Evolutionary conservation across 768 basidiomycete genomes (phyloP).

Genomic region (Pisolithus tinctorius): DNA sequence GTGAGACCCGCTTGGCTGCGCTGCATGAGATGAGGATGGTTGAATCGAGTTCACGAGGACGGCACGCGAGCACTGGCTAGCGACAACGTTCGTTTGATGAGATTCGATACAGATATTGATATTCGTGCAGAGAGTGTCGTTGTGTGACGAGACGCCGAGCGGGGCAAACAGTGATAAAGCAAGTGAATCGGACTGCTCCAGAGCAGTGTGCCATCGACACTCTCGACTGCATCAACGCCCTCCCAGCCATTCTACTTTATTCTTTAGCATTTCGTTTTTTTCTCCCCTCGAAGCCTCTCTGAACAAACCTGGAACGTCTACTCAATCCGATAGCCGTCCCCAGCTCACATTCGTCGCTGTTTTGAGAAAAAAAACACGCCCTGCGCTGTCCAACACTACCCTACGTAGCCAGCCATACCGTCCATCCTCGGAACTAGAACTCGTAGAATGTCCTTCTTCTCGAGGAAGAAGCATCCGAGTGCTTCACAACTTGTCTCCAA

Average conservation of each 20-base stretch:
- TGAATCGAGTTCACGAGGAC: neutral
- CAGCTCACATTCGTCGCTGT: neutral
- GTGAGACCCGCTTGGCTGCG: neutral
- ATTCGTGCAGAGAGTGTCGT: neutral
- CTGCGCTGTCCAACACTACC: slow-evolving; percentile 9
- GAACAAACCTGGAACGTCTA: too few relatives aligned
- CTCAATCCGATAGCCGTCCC: too few relatives aligned
- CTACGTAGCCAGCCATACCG: slow-evolving; percentile 51
- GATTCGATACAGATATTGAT: neutral
- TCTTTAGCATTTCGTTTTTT: neutral
- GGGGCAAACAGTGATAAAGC: slow-evolving; percentile 2
- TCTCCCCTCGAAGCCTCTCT: slow-evolving; percentile 9
- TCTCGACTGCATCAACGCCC: neutral
- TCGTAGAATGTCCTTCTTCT: slow-evolving; percentile 92
- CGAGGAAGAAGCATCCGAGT: slow-evolving; percentile 71
- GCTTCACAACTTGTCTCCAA: slow-evolving; percentile 37
- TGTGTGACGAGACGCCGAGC: neutral
- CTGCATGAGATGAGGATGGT: neutral
- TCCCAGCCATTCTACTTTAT: slow-evolving; percentile 1
- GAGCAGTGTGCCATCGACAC: neutral
- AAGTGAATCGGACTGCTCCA: neutral
- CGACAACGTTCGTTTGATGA: neutral
- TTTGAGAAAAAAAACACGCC: slow-evolving; percentile 7
- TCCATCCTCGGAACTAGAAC: slow-evolving; percentile 53
- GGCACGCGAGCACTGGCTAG: neutral